Base-by-base conservation (phyloP, 371 early-diverging fungal genomes). In the Coemansia sp. region DNA sequence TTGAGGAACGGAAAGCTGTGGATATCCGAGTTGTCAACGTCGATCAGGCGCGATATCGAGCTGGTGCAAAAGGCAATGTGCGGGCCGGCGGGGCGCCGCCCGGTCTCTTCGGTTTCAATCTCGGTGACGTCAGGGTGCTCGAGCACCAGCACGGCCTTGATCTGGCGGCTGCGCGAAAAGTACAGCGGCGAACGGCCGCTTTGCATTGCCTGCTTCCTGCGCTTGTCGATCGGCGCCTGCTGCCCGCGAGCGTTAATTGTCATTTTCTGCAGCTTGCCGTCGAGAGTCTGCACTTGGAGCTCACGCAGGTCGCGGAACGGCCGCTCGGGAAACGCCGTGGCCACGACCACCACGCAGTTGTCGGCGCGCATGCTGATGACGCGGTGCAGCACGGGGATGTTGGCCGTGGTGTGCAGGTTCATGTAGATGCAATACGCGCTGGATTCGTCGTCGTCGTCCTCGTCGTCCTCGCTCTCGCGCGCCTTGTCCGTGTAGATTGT, bases 211-310 rank as follows among this genome's bases (percentile, higher is more conserved):
- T 33, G 12, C 5, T 40, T 14, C 16, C 40, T 18, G 50, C 38
- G 60, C 38, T 11, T 29, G 12, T 47, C 37, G 6, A 40, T 32
- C 46, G 18, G 32, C 49, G 8, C 12, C 40, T 42, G 29, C 58
- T 34, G 42, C 57, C 32, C 12, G 48, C 56, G 9, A 18, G 53
- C 40, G 12, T 61, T 55, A 6, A 71, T 49, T 51, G 62, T 66
- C 53, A 68, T 42, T 11, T 32, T 16, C 37, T 61, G 46, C 65
- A 72, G 68, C 1, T 68, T 64, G 14, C 74, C 69, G 38, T 72
- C 69, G 3, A 72, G 69, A 58, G 64, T 68, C 50, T 72, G 74
- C 42, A 72, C 74, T 52, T 72, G 54, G 10, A 72, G 65, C 50
- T 68, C 65, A 24, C 64, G 64, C 18, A 44, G 56, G 43, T 46